A percentile compares a stretch with the other conserved stretches of the same genome.
Conservation (phyloP, 2,329 filamentous ascomycete genomes). For the Myriosclerotinia curreyana region DNA sequence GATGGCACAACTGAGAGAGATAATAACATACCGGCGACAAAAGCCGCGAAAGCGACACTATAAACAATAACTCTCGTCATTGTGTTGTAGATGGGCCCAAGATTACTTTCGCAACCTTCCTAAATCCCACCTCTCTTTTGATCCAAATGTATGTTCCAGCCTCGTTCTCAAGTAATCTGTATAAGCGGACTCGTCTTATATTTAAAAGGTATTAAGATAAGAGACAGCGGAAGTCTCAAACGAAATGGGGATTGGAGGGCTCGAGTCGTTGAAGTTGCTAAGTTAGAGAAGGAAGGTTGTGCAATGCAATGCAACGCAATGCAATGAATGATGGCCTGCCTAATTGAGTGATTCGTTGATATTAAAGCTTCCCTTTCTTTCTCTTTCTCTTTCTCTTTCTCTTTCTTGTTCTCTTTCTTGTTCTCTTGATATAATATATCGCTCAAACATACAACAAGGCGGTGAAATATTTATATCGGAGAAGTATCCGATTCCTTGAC, state of each 20-base stretch:
- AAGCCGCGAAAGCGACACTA: constrained; percentile 43
- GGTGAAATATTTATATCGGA: not conserved
- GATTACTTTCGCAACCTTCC: constrained; percentile 8
- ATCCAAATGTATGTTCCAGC: constrained; percentile 23
- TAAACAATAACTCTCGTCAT: constrained; percentile 48
- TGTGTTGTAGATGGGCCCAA: constrained; percentile 11
- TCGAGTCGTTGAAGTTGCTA: not conserved
- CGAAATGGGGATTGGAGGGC: not conserved
- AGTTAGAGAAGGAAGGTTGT: not conserved
- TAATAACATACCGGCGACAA: constrained; percentile 44
- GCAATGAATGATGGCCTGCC: constrained; percentile 2
- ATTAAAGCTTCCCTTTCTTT: not conserved
- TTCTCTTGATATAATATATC: not conserved
- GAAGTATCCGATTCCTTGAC: not conserved
- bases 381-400: no score
- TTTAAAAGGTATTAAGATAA: not conserved
- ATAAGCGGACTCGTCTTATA: not conserved
- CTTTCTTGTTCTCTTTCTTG: no score
- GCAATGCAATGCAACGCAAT: constrained; percentile 5
- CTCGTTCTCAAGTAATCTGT: not conserved
- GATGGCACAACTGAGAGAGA: not conserved
- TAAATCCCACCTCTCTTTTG: constrained; percentile 22
- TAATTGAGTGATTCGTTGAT: constrained; percentile 9
- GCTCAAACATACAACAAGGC: not conserved
- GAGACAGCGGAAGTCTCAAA: not conserved